phyloP scores from a whole-genome alignment of 2,329 filamentous ascomycete genomes.

The Penicillium sclerotigenum region DNA sequence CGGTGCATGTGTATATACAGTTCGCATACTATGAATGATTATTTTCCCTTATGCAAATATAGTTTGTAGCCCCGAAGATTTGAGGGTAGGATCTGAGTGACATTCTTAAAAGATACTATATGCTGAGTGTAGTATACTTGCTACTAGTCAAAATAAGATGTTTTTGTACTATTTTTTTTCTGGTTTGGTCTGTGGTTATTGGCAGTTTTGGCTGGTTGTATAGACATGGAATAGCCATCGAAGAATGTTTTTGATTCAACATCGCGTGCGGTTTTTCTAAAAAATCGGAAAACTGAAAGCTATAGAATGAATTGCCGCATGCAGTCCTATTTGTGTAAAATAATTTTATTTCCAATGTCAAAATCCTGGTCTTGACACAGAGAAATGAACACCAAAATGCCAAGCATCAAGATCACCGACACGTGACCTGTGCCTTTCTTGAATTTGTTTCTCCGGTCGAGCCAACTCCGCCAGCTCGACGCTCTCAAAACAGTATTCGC shows the following conservation, averaged over 20 bases:
- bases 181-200: too few species aligned
- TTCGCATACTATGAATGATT: constrained; percentile 15
- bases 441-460: constrained; percentile 25
- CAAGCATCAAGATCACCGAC: constrained; percentile 16
- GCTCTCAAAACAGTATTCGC: not conserved
- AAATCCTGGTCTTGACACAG: not conserved
- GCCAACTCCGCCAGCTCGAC: constrained; percentile 17
- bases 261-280: too few species aligned
- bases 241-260: not conserved
- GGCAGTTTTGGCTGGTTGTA: not conserved
- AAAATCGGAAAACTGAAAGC: not conserved
- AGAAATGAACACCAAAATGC: not conserved
- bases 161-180: too few species aligned
- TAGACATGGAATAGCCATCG: not conserved
- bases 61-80: too few species aligned
- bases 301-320: not conserved
- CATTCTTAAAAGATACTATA: too few species aligned
- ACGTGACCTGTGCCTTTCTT: constrained; percentile 24
- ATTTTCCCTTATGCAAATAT: not conserved
- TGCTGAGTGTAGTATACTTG: too few species aligned
- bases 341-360: not conserved
- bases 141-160: too few species aligned
- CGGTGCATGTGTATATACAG: constrained; percentile 25
- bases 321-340: not conserved
- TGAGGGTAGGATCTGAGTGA: too few species aligned